These are phyloP conservation scores for Epichloe bromicola DNA, from an alignment of 2,329 filamentous ascomycete species.

Conservation along the genomic window DNA sequence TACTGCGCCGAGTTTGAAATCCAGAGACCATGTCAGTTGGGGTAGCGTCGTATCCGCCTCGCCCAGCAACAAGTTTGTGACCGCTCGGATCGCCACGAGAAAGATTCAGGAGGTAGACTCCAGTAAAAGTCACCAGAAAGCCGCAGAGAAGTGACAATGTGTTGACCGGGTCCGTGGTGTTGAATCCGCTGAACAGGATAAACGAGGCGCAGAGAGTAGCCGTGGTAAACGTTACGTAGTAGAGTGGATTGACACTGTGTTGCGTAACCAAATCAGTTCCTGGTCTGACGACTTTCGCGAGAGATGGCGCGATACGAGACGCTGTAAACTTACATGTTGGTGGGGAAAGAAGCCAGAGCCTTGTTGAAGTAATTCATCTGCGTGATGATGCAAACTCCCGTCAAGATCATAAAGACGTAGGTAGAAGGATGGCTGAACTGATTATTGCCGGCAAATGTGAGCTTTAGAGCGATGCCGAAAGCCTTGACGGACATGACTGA, in stretches of 20 bases:
- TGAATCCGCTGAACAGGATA: conserved; percentile 91
- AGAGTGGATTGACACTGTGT: conserved; percentile 77
- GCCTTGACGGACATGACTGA: conserved; percentile 99
- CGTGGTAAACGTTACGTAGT: conserved; percentile 96
- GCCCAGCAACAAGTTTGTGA: conserved; percentile 48
- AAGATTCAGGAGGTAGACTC: conserved; percentile 92
- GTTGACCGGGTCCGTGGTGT: conserved; percentile 83
- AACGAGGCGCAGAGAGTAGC: conserved; percentile 89
- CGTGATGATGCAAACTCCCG: conserved; percentile 83
- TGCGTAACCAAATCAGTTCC: conserved; percentile 6
- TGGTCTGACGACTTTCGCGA: not conserved
- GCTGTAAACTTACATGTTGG: conserved; percentile 65
- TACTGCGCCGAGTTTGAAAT: conserved; percentile 79
- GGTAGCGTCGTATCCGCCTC: conserved; percentile 56
- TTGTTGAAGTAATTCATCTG: conserved; percentile 99
- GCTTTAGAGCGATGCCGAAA: conserved; percentile 92
- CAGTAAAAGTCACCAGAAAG: conserved; percentile 89
- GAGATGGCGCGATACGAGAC: not conserved
- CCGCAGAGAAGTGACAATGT: conserved; percentile 85
- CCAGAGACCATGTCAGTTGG: conserved; percentile 87
- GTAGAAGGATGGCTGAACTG: conserved; percentile 92
- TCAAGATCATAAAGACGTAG: conserved; percentile 93
- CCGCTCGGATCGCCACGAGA: conserved; percentile 84
- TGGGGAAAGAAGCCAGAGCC: conserved; percentile 88
- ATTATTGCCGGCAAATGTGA: conserved; percentile 86